Evolutionary conservation across 331 rosid species (phyloP).

Genomic region (Stylosanthes scabra): DNA sequence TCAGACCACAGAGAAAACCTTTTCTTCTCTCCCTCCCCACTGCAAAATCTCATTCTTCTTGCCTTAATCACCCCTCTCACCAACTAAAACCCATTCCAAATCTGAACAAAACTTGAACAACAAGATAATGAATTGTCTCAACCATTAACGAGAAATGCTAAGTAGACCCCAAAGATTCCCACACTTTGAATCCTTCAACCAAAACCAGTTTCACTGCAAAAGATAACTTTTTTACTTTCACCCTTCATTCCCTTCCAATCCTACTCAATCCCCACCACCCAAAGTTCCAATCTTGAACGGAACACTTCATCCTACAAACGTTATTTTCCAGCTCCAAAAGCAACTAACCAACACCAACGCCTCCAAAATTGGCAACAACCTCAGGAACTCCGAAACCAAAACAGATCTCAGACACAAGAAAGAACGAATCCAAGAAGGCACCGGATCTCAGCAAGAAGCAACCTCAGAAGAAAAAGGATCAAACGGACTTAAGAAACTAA

Average conservation of each 20-base stretch:
- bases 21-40: constrained; percentile 44
- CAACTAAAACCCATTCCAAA: constrained; percentile 46
- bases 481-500: constrained; percentile 6
- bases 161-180: constrained; percentile 22
- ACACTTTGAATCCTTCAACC: constrained; percentile 44
- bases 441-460: constrained; percentile 43
- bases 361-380: constrained; percentile 14
- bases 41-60: constrained; percentile 51
- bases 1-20: constrained; percentile 49
- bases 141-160: constrained; percentile 29
- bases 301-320: constrained; percentile 43
- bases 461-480: background rate
- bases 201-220: constrained; percentile 48
- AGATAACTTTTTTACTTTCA: constrained; percentile 19
- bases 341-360: constrained; percentile 5
- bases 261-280: constrained; percentile 43
- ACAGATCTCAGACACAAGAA: constrained; percentile 46
- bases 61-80: constrained; percentile 16
- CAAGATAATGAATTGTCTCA: constrained; percentile 26
- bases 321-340: background rate
- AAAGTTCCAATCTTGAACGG: constrained; percentile 34
- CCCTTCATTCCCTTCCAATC: constrained; percentile 53
- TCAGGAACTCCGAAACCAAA: constrained; percentile 22
- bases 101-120: constrained; percentile 39
- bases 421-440: constrained; percentile 35